Base-by-base conservation (phyloP, 345 rosid species). In the Pelargonium nanum region DNA sequence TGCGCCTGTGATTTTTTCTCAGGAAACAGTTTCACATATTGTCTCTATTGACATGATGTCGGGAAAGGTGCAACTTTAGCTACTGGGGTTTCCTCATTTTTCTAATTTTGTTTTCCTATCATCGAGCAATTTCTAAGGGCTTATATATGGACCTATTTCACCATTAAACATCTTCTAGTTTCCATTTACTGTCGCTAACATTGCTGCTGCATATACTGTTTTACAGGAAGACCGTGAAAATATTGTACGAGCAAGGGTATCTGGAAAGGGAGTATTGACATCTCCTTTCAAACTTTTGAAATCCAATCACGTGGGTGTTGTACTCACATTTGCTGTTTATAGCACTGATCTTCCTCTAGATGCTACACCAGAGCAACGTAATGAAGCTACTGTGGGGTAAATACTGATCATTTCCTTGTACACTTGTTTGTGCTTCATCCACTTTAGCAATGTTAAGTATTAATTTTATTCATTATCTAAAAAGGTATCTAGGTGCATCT, bases 21-120 rank as follows among this genome's bases (percentile, higher is more conserved):
- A 92, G 64, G 95, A 92, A 76, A 88, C 98, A 20, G 98, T 92
- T 50, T 80, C 98, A 24, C 96, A 92, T 71, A 89, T 92, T 61
- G 87, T 91, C 65, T 92, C 96, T 8, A 86, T 92, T 40, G 98
- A 92, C 73, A 92, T 89, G 98, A 89, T 86, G 98, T 92, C 98
- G 56, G 98, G 98, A 67, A 81, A 82, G 87, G 98, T 92, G 64
- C 48, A 6, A 59, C 51, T 70, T 56, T 26, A 2, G 52, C 52
- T 59, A 61, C 55, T 7, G 44, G 26, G 2, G 19, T 63, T 16
- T 56, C 64, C 56, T 63, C 50, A 24, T 7, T 19, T 21, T 40
- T 50, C 24, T 9, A 40, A 40, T 40, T 6, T 12, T 9, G 2
- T 12, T 40, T 7, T 40, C 48, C 48, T 40, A 9, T 12, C 48